Percentiles rank a stretch among this genome's conserved stretches.
Conservation (phyloP, 1,284 basidiomycete species). For the Megacollybia platyphylla region DNA sequence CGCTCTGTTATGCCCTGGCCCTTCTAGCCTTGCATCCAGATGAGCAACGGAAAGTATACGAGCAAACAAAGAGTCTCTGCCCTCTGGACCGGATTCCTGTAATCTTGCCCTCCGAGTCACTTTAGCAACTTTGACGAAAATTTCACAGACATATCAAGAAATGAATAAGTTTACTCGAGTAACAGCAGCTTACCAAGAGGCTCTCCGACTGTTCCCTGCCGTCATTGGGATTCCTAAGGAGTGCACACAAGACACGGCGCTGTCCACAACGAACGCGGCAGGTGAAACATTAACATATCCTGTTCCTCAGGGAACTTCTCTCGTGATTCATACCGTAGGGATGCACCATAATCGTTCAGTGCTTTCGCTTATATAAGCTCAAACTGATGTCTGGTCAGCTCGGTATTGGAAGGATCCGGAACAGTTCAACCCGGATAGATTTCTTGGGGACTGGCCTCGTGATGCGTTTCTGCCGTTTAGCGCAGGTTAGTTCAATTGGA, state of each 20-base stretch:
- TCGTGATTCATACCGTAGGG: conserved; percentile 27
- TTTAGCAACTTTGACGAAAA: background rate
- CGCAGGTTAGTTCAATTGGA: conserved; percentile 19
- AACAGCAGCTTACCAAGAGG: conserved; percentile 40
- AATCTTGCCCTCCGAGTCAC: conserved; percentile 6
- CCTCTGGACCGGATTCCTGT: conserved; percentile 29
- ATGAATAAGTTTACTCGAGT: conserved; percentile 26
- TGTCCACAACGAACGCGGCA: conserved; percentile 19
- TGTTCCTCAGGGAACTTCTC: conserved; percentile 28
- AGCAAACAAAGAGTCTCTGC: conserved; percentile 33
- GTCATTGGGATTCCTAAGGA: conserved; percentile 37
- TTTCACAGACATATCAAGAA: conserved; percentile 35
- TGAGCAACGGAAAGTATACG: conserved; percentile 45
- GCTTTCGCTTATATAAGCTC: background rate
- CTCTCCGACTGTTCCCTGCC: conserved; percentile 45
- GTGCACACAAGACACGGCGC: conserved; percentile 29
- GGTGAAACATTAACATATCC: conserved; percentile 25
- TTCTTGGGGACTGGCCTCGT: conserved; percentile 33
- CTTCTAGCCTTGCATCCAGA: conserved; percentile 36
- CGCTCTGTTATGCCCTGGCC: conserved; percentile 44
- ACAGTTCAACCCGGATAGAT: conserved; percentile 35
- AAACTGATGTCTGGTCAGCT: conserved; percentile 16
- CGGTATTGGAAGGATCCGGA: conserved; percentile 40
- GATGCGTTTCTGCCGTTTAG: conserved; percentile 45
- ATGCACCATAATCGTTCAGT: conserved; percentile 33